These are phyloP conservation scores for Ambispora gerdemannii DNA, from an alignment of 192 early-diverging fungal genomes.

Conservation along the genomic window DNA sequence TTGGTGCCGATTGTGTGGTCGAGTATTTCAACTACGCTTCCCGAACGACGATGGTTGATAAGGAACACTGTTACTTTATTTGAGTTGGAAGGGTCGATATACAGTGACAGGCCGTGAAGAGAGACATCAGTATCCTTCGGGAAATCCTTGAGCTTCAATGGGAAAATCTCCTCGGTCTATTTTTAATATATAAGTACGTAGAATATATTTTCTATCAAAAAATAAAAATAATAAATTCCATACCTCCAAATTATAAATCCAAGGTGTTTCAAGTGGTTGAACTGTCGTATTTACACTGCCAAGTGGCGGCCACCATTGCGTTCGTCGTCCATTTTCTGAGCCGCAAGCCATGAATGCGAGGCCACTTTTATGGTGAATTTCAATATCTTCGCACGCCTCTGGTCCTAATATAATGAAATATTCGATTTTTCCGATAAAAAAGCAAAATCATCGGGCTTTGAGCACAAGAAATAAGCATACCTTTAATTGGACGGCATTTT, in stretches of 20 bases:
- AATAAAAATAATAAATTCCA: conserved; percentile 34
- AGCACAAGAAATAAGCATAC: not conserved
- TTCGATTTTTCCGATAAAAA: not conserved
- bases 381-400: conserved; percentile 60
- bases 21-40: conserved; percentile 54
- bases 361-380: conserved; percentile 49
- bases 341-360: conserved; percentile 58
- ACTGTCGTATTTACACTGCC: conserved; percentile 21
- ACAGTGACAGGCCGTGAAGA: conserved; percentile 55
- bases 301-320: conserved; percentile 44
- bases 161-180: conserved; percentile 45
- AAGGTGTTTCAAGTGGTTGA: conserved; percentile 41
- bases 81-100: conserved; percentile 40
- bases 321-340: conserved; percentile 41
- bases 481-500: not conserved
- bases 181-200: not conserved
- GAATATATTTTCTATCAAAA: not conserved
- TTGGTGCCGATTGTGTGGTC: conserved; percentile 44
- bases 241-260: conserved; percentile 54
- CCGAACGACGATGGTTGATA: conserved; percentile 56
- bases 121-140: conserved; percentile 31
- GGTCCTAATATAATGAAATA: no score
- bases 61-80: conserved; percentile 51
- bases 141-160: conserved; percentile 41
- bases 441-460: not conserved